Evolutionary conservation across 176 grass and related monocot genomes (phyloP).

Genomic region (Alloteropsis semialata): DNA sequence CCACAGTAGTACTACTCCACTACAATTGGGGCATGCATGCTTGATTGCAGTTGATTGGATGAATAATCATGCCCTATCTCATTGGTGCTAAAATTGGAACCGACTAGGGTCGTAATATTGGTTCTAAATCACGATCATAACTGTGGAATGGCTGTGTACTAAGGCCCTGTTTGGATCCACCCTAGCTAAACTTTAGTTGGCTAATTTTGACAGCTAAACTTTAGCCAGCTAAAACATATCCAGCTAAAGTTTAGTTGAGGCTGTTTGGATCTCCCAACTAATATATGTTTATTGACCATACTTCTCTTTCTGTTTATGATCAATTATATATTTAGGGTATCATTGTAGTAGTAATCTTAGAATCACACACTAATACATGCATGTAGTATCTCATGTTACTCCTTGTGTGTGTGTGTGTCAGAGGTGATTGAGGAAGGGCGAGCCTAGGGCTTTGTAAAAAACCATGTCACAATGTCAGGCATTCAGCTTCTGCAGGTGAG

Average conservation of each 20-base stretch:
- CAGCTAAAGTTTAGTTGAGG: too few relatives aligned
- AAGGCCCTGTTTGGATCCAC: too few relatives aligned
- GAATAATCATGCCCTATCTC: background rate
- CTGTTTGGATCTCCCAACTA: too few relatives aligned
- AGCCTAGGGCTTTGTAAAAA: constrained; percentile 15
- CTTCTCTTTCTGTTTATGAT: background rate
- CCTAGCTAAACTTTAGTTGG: too few relatives aligned
- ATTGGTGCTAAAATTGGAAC: background rate
- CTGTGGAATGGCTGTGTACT: background rate
- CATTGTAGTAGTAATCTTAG: background rate
- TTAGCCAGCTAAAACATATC: too few relatives aligned
- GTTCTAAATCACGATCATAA: background rate
- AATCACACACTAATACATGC: background rate
- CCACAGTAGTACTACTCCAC: background rate
- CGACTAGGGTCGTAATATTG: background rate
- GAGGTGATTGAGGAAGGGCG: background rate
- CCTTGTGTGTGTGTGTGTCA: constrained; percentile 18
- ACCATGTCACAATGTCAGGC: constrained; percentile 25
- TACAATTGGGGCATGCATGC: background rate
- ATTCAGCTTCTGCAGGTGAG: constrained; percentile 34
- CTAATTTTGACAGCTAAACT: too few relatives aligned
- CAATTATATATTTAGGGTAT: background rate
- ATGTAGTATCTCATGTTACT: too few relatives aligned
- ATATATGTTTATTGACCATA: too few relatives aligned
- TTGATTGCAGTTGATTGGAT: background rate